A percentile compares a stretch with the other conserved stretches of the same genome.
These are phyloP conservation scores for Colletotrichum limetticola DNA, from an alignment of 2,329 filamentous ascomycete species.

Conservation along the genomic window DNA sequence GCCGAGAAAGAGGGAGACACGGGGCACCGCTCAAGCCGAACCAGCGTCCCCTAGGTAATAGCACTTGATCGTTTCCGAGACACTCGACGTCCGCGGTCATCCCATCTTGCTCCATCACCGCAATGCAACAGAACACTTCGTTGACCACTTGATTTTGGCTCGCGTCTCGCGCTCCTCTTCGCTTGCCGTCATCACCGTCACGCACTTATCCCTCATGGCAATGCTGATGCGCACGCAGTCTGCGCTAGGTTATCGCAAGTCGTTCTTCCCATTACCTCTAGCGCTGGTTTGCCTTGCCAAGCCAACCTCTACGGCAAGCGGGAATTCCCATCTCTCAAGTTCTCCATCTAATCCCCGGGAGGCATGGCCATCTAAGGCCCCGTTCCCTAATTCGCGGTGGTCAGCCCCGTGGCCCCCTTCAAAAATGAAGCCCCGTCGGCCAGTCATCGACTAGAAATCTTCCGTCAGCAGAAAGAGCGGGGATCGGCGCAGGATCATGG, in stretches of 20 bases:
- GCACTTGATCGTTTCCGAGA: constrained; percentile 24
- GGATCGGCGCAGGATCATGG: constrained; percentile 9
- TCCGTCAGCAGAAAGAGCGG: constrained; percentile 22
- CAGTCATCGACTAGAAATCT: constrained; percentile 10
- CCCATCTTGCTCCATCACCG: constrained; percentile 12
- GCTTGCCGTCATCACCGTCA: background rate
- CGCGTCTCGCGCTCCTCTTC: constrained; percentile 25
- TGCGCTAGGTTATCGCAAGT: background rate
- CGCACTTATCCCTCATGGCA: background rate
- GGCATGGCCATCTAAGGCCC: constrained; percentile 21
- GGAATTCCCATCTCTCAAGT: constrained; percentile 21
- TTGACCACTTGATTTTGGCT: constrained; percentile 10
- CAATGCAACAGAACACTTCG: background rate
- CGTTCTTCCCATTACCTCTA: background rate
- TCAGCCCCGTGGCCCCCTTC: constrained; percentile 7
- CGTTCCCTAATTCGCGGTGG: background rate
- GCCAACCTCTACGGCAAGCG: constrained; percentile 11
- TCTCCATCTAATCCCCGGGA: constrained; percentile 15
- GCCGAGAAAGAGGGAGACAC: background rate
- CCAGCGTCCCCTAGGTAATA: constrained; percentile 14
- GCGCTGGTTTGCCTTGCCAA: constrained; percentile 7
- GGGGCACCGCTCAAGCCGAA: constrained; percentile 17
- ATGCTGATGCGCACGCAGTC: background rate
- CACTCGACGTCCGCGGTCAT: constrained; percentile 24
- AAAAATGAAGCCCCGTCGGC: background rate